Evolutionary conservation across 1,139 yeast species (phyloP), one percentile per base, ranked within the genome.

Genomic region (Yamadazyma sp.): DNA sequence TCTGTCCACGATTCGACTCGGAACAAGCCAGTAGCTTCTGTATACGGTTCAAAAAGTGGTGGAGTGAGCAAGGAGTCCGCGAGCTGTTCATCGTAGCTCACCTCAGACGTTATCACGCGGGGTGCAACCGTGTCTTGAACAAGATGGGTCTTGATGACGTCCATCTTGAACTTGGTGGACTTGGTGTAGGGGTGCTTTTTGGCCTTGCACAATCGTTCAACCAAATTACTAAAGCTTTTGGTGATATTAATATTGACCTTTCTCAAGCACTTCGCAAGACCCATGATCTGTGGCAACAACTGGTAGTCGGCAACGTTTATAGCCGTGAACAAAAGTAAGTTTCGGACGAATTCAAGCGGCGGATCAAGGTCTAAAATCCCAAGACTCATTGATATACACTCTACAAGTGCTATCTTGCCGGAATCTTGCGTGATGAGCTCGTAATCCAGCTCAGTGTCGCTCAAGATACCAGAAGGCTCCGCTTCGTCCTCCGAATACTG

Each of bases 401-500:
- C 20, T 3, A 16, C 30, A 11, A 25, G 27, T 24, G 11, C 25
- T 16, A 10, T 6, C 18, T 33, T 21, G 6, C 26, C 16, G 5
- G 30, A 27, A 6, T 6, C n/a, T 11, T 6, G 27, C 10, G 20
- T n/a, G 3, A 40, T 35, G 2, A 18, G 31, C 11, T 35, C 38
- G 18, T 47, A 37, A 8, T 50, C 52, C 31, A 46, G 53, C 15
- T 56, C 62, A 2, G 44, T 37, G 33, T 59, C 65, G 33, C 56
- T 50, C 20, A 52, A 50, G 8, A 45, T 17, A 1, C 40, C 42
- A 10, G 39, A 43, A 2, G 31, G 34, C 14, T 48, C 45, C 28
- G 56, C 65, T 30, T 48, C 67, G 34, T 60, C 67, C 36, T 68
- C 74, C 2, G 73, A 67, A 13, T 52, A 56, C 33, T 59, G 61